phyloP scores from a whole-genome alignment of 1,139 yeast species.

The Yamadazyma buinensis region DNA sequence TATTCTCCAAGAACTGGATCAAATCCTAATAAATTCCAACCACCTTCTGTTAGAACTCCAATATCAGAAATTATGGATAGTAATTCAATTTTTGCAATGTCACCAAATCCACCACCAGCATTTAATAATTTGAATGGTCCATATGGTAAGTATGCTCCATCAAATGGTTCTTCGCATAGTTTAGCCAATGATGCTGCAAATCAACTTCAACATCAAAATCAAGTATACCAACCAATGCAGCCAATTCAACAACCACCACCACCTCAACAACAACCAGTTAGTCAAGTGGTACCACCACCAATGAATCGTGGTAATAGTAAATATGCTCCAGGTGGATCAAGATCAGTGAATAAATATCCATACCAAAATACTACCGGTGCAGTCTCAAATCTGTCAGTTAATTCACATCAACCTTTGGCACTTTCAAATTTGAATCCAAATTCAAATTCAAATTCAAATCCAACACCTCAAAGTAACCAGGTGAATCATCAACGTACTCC shows the following conservation, averaged over 20 bases:
- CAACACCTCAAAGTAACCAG: not conserved
- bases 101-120: slow-evolving; percentile 2
- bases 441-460: not conserved
- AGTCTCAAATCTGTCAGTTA: slow-evolving; percentile 13
- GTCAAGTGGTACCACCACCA: slow-evolving; percentile 7
- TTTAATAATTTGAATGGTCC: not conserved
- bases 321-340: slow-evolving; percentile 12
- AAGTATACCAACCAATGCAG: not conserved
- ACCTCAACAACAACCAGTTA: not conserved
- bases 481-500: not conserved
- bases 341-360: slow-evolving; percentile 8
- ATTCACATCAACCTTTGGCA: slow-evolving; percentile 6
- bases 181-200: slow-evolving; percentile 8
- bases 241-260: slow-evolving; percentile 6
- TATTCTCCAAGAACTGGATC: slow-evolving; percentile 1
- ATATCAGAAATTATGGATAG: slow-evolving; percentile 8
- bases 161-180: slow-evolving; percentile 24
- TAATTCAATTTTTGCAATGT: slow-evolving; percentile 8
- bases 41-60: slow-evolving; percentile 10
- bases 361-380: slow-evolving; percentile 14
- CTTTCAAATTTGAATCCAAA: slow-evolving; percentile 1
- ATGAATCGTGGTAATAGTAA: slow-evolving; percentile 10
- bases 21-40: slow-evolving; percentile 1
- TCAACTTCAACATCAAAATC: not conserved
- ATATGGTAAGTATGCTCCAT: slow-evolving; percentile 24